A percentile compares a stretch with the other conserved stretches of the same genome.
phyloP scores from a whole-genome alignment of 2,329 filamentous ascomycete species.

The Ascocoryne sarcoides region DNA sequence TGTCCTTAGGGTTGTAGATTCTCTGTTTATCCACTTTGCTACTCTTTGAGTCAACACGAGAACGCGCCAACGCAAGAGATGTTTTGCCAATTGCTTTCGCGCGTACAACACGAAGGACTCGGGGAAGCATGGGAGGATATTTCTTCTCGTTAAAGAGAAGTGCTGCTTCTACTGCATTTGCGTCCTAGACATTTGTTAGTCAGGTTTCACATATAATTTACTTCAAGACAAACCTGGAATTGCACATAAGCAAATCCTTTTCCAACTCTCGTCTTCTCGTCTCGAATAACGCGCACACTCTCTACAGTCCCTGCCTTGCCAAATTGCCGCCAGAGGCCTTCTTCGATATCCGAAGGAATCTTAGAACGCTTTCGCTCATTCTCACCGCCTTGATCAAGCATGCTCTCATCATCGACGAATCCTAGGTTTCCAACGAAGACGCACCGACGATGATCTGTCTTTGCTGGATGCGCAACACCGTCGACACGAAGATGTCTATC shows the following conservation, averaged over 20 bases:
- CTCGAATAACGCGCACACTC: conserved; percentile 85
- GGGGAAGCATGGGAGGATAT: conserved; percentile 88
- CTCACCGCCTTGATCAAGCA: conserved; percentile 55
- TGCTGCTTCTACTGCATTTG: conserved; percentile 83
- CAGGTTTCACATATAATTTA: neutral
- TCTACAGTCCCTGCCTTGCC: conserved; percentile 73
- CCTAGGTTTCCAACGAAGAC: conserved; percentile 95
- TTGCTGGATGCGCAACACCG: conserved; percentile 77
- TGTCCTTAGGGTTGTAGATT: conserved; percentile 60
- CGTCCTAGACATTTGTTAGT: conserved; percentile 45
- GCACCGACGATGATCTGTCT: conserved; percentile 77
- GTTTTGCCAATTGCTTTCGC: conserved; percentile 43
- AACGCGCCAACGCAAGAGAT: conserved; percentile 18
- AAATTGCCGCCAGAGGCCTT: conserved; percentile 84
- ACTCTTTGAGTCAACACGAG: conserved; percentile 21
- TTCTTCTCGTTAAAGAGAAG: conserved; percentile 83
- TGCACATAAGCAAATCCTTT: conserved; percentile 98
- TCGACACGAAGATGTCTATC: conserved; percentile 87
- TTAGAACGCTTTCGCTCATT: conserved; percentile 66
- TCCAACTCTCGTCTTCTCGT: conserved; percentile 82
- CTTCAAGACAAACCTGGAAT: conserved; percentile 53
- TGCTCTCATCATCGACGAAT: conserved; percentile 86
- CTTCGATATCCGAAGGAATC: conserved; percentile 76
- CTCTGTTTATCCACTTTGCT: conserved; percentile 30
- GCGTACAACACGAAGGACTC: conserved; percentile 74